These are phyloP conservation scores for Austroboletus eburneus DNA, from an alignment of 768 basidiomycete species.

Conservation along the genomic window DNA sequence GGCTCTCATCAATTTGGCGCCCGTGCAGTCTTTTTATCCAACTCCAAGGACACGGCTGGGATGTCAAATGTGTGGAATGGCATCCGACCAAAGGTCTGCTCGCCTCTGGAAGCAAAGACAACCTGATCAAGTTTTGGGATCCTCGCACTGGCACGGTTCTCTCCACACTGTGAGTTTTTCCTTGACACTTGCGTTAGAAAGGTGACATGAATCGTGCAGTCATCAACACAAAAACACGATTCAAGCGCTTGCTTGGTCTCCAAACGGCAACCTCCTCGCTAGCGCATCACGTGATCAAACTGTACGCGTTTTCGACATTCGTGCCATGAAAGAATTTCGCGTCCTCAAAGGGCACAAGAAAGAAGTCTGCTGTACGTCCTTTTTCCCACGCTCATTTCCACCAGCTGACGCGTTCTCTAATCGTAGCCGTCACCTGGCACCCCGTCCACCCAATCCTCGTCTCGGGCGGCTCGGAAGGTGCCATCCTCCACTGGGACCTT, in stretches of 20 bases:
- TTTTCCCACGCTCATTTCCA: not conserved
- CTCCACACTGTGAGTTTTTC: conserved; percentile 71
- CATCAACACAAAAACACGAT: conserved; percentile 98
- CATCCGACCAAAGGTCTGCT: conserved; percentile 95
- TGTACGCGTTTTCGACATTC: conserved; percentile 94
- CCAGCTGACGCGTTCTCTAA: not conserved
- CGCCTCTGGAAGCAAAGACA: conserved; percentile 95
- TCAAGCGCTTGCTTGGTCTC: conserved; percentile 90
- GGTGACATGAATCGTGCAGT: too few species aligned
- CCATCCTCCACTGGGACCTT: conserved; percentile 93
- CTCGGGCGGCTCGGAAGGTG: conserved; percentile 92
- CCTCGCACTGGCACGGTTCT: conserved; percentile 88
- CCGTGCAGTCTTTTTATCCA: conserved; percentile 1
- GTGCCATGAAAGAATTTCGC: conserved; percentile 95
- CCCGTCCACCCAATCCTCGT: conserved; percentile 89
- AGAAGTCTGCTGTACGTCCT: conserved; percentile 87
- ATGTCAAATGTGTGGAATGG: conserved; percentile 98
- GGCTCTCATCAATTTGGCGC: not conserved
- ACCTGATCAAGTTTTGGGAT: conserved; percentile 99
- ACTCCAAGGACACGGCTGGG: conserved; percentile 91
- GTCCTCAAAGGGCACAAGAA: conserved; percentile 95
- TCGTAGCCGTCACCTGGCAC: conserved; percentile 88
- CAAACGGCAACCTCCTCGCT: conserved; percentile 90
- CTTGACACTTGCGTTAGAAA: not conserved
- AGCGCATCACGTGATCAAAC: conserved; percentile 95